Conservation (phyloP, 495 filamentous ascomycete genomes). For the Neurospora sp. region DNA sequence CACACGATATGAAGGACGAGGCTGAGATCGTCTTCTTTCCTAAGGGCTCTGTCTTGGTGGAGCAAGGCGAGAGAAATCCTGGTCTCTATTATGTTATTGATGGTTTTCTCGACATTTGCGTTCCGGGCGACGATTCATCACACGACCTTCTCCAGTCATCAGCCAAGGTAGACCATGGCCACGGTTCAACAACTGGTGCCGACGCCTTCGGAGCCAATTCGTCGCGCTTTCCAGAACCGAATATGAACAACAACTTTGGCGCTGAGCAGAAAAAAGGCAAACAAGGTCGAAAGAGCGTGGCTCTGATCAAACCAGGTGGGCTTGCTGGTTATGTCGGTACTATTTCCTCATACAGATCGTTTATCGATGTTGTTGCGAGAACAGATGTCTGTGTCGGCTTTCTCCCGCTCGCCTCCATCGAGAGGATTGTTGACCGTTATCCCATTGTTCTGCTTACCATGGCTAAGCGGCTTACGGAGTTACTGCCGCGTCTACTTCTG, state of each 20-base stretch:
- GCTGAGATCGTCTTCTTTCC: constrained; percentile 98
- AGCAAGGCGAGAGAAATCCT: constrained; percentile 91
- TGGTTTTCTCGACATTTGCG: constrained; percentile 88
- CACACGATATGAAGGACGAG: constrained; percentile 70
- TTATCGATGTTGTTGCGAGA: constrained; percentile 93
- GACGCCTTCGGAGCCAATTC: constrained; percentile 20
- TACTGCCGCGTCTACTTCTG: constrained; percentile 83
- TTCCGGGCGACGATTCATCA: constrained; percentile 26
- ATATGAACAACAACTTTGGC: constrained; percentile 6
- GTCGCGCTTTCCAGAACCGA: constrained; percentile 8
- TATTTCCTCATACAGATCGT: constrained; percentile 88
- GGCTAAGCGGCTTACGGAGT: constrained; percentile 83
- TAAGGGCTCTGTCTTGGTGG: constrained; percentile 88
- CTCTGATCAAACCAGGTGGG: constrained; percentile 88
- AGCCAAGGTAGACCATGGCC: constrained; percentile 8
- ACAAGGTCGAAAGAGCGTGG: constrained; percentile 52
- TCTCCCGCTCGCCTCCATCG: constrained; percentile 73
- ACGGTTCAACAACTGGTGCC: constrained; percentile 8
- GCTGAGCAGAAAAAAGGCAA: constrained; percentile 13
- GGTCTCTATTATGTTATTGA: constrained; percentile 97
- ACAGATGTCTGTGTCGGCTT: constrained; percentile 99
- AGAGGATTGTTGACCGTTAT: constrained; percentile 84
- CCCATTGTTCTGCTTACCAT: constrained; percentile 88
- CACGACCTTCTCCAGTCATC: constrained; percentile 26
- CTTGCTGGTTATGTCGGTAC: constrained; percentile 91